Conservation (phyloP, 1,284 basidiomycete genomes). For the Ceratobasidium sp. region DNA sequence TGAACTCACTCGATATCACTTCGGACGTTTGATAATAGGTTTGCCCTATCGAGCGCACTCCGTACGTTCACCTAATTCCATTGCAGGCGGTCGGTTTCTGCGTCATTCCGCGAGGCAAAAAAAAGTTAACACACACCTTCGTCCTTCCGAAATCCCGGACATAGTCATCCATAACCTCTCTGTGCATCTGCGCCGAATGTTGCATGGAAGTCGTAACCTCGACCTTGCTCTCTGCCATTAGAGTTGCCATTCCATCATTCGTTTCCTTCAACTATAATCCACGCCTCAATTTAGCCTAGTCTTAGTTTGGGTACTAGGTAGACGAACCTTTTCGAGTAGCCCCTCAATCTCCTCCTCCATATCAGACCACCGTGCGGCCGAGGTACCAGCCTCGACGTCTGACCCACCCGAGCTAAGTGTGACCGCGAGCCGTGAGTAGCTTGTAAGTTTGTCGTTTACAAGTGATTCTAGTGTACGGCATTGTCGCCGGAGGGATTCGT, state of each 20-base stretch:
- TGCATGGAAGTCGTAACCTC: constrained; percentile 87
- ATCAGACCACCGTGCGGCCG: constrained; percentile 76
- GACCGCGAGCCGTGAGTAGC: constrained; percentile 88
- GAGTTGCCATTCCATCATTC: constrained; percentile 77
- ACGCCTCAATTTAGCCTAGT: neutral
- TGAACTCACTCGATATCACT: constrained; percentile 90
- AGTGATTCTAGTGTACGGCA: constrained; percentile 91
- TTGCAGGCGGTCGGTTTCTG: neutral
- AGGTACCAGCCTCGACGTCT: constrained; percentile 80
- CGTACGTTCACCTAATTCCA: constrained; percentile 78
- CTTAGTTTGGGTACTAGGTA: neutral
- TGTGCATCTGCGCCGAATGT: constrained; percentile 89
- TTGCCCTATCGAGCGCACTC: constrained; percentile 85
- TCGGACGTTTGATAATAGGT: constrained; percentile 89
- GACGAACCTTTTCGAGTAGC: constrained; percentile 83
- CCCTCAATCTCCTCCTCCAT: constrained; percentile 89
- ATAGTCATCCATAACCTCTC: constrained; percentile 91
- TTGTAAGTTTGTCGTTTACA: constrained; percentile 89
- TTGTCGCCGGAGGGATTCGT: constrained; percentile 85
- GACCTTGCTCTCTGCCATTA: constrained; percentile 78
- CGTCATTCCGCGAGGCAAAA: neutral
- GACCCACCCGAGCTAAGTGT: constrained; percentile 65
- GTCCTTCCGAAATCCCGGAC: constrained; percentile 85
- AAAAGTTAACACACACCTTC: constrained; percentile 66
- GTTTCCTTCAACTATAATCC: constrained; percentile 79